Conservation (phyloP, 768 basidiomycete species). For the Russula ochroleuca region DNA sequence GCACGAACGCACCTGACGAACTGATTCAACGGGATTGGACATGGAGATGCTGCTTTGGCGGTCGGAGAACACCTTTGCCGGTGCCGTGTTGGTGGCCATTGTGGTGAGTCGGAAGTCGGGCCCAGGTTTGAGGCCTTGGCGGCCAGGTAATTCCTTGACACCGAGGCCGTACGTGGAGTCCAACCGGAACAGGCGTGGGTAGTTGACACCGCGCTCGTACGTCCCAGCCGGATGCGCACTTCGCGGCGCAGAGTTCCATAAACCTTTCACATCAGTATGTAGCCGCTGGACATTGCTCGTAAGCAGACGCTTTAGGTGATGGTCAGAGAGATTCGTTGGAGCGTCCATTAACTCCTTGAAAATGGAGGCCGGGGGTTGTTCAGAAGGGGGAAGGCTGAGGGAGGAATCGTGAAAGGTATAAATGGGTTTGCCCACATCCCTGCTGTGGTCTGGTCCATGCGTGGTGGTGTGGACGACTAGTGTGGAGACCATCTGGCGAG, state of each 20-base stretch:
- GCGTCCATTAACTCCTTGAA: slow-evolving; percentile 16
- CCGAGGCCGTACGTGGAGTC: slow-evolving; percentile 7
- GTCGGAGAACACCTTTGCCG: slow-evolving; percentile 7
- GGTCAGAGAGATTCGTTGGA: slow-evolving; percentile 11
- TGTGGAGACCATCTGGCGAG: slow-evolving; percentile 18
- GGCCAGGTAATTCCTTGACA: slow-evolving; percentile 7
- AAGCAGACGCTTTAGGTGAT: slow-evolving; percentile 12
- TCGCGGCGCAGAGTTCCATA: slow-evolving; percentile 24
- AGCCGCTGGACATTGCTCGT: slow-evolving; percentile 18
- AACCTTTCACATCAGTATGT: slow-evolving; percentile 21
- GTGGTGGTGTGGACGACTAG: slow-evolving; percentile 5
- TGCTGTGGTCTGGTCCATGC: slow-evolving; percentile 1
- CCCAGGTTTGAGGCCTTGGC: slow-evolving; percentile 10
- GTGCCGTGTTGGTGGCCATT: neutral
- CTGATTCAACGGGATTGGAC: slow-evolving; percentile 9
- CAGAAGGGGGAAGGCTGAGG: neutral
- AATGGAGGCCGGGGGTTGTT: slow-evolving; percentile 4
- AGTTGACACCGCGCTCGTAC: slow-evolving; percentile 20
- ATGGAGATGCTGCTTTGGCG: slow-evolving; percentile 5
- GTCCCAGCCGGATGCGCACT: slow-evolving; percentile 22
- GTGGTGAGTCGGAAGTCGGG: slow-evolving; percentile 8
- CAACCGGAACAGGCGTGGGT: slow-evolving; percentile 21
- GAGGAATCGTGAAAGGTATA: slow-evolving; percentile 9
- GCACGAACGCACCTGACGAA: slow-evolving; percentile 11
- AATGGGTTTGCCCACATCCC: slow-evolving; percentile 12